These are phyloP conservation scores for Vaccinium macrocarpon DNA, from an alignment of 148 eudicot species.

Conservation along the genomic window DNA sequence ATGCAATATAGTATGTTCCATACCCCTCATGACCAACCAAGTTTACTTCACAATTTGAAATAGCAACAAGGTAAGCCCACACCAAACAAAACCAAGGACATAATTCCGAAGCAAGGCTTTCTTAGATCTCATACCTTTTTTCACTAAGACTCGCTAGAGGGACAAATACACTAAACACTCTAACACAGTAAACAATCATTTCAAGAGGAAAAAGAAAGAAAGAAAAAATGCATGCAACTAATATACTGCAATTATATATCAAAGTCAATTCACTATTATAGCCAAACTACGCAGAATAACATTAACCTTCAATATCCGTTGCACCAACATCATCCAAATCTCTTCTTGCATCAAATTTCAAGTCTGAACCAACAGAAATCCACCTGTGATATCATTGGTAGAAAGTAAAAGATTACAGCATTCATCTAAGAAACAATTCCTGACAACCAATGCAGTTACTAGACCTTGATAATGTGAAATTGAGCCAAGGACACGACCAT, in stretches of 20 bases:
- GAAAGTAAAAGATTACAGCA: conserved; percentile 22
- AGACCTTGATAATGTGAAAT: background rate
- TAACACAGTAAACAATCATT: background rate
- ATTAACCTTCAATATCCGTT: conserved; percentile 60
- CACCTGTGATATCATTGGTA: conserved; percentile 51
- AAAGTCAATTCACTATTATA: background rate
- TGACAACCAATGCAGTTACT: conserved; percentile 9
- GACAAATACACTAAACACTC: background rate
- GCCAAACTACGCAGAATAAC: background rate
- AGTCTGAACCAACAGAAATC: conserved; percentile 93
- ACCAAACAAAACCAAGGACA: conserved; percentile 6
- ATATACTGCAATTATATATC: background rate
- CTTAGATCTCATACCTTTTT: background rate
- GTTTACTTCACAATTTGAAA: background rate
- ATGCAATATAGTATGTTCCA: background rate
- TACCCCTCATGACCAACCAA: background rate
- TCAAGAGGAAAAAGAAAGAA: background rate
- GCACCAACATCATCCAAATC: conserved; percentile 96
- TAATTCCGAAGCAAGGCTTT: background rate
- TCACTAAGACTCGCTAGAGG: background rate
- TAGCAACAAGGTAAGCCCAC: background rate
- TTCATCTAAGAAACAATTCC: background rate
- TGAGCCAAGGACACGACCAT: background rate
- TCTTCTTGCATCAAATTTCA: conserved; percentile 82
- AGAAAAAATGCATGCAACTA: background rate